Conservation (phyloP, 805 yeast genomes). For the Metschnikowia kunwiensis region DNA sequence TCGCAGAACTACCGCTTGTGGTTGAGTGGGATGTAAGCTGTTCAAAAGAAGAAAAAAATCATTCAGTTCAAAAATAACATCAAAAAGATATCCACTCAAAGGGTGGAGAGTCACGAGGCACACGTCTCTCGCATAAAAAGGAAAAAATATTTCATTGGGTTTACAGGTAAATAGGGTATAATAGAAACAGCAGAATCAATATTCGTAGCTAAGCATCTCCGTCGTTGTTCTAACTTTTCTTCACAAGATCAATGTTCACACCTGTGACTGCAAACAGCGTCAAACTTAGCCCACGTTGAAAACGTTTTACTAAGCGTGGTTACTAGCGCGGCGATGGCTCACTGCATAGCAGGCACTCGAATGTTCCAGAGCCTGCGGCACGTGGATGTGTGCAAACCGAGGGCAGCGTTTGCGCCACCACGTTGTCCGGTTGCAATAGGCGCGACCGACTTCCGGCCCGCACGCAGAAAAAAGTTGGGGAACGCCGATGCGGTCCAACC, state of each 20-base stretch:
- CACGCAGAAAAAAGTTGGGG: not conserved
- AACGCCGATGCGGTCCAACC: not conserved
- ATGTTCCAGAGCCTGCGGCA: slow-evolving; percentile 9
- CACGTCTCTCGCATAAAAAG: slow-evolving; percentile 3
- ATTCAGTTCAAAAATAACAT: not conserved
- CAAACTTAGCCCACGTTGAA: not conserved
- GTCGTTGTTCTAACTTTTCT: too few relatives aligned
- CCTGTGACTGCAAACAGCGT: not conserved
- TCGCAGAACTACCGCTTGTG: slow-evolving; percentile 40
- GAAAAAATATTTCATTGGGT: slow-evolving; percentile 6
- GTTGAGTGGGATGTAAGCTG: slow-evolving; percentile 28
- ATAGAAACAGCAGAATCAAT: slow-evolving; percentile 1
- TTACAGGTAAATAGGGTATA: slow-evolving; percentile 5
- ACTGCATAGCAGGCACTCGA: slow-evolving; percentile 2
- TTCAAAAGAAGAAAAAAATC: not conserved
- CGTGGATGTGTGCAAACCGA: slow-evolving; percentile 5
- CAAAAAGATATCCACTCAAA: not conserved
- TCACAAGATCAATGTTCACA: too few relatives aligned
- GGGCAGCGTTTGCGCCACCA: slow-evolving; percentile 6
- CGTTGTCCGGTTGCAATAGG: not conserved
- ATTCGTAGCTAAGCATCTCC: too few relatives aligned
- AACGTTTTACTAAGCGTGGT: not conserved
- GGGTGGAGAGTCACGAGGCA: not conserved
- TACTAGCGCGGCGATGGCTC: too few relatives aligned
- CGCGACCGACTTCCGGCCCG: slow-evolving; percentile 3